phyloP scores from a whole-genome alignment of 2,329 filamentous ascomycete species.

The Hypoxylon sp. region DNA sequence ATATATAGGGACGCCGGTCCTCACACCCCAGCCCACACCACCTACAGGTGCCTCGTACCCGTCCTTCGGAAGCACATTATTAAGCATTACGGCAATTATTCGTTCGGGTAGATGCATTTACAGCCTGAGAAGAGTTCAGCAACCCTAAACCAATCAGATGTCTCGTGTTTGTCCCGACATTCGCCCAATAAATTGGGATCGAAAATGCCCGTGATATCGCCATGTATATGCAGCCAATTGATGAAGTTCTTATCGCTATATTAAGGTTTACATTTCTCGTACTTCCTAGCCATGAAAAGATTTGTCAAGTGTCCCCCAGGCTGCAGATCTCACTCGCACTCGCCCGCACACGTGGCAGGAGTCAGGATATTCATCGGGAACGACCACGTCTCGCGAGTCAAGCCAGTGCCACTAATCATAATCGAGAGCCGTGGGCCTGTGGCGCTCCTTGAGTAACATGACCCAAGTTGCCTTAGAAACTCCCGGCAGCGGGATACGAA shows the following conservation, averaged over 20 bases:
- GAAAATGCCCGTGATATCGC: slow-evolving; percentile 45
- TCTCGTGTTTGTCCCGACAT: slow-evolving; percentile 40
- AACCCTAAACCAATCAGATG: slow-evolving; percentile 47
- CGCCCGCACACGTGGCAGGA: slow-evolving; percentile 46
- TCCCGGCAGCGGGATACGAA: slow-evolving; percentile 38
- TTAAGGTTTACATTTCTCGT: slow-evolving; percentile 45
- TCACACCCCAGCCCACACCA: slow-evolving; percentile 25
- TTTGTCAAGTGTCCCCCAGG: slow-evolving; percentile 44
- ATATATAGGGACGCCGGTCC: slow-evolving; percentile 30
- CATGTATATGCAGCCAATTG: slow-evolving; percentile 51
- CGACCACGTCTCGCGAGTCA: slow-evolving; percentile 44
- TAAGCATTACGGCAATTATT: slow-evolving; percentile 44
- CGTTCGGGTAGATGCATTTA: slow-evolving; percentile 50
- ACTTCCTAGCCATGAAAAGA: slow-evolving; percentile 45
- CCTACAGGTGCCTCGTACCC: slow-evolving; percentile 29
- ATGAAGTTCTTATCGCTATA: slow-evolving; percentile 44
- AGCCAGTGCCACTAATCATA: slow-evolving; percentile 38
- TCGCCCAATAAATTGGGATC: slow-evolving; percentile 45
- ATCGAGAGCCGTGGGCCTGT: slow-evolving; percentile 31
- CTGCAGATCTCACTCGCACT: slow-evolving; percentile 37
- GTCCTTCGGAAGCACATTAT: slow-evolving; percentile 28
- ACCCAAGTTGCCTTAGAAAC: slow-evolving; percentile 31
- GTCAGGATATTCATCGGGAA: slow-evolving; percentile 38
- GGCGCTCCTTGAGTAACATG: slow-evolving; percentile 46
- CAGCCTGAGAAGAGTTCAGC: slow-evolving; percentile 44